Base-by-base conservation (phyloP, 1,284 basidiomycete genomes). In the Cerioporus squamosus region DNA sequence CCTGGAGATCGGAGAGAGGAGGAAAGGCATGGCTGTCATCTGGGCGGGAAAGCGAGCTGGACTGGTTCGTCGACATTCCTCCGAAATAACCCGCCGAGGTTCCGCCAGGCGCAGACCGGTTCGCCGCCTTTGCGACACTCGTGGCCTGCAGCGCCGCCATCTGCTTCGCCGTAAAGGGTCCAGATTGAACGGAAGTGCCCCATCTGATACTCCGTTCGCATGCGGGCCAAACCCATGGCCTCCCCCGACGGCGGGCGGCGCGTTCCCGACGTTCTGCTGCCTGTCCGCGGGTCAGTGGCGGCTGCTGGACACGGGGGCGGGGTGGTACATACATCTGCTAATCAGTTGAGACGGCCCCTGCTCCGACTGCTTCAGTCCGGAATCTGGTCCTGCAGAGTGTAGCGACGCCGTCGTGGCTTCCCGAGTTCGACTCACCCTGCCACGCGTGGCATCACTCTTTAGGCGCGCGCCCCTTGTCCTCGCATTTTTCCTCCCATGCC, bases 131-230 rank as follows among this genome's bases (percentile, higher is more conserved):
- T 67, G 83, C 83, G 64, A 85, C 78, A 65, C 80, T 84, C 53
- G 81, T 86, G 54, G 82, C 86, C 66, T 78, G 85, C 65, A 92
- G 82, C 17, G 86, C 85, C 38, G 87, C 86, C 83, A 91, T 88
- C 74, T 92, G 90, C 72, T 90, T 91, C 60, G 86, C 85, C 53
- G 82, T 82, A 51, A 62, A 65, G 72, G 68, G 59, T 75, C 72
- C 51, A 73, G 66, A 59, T 61, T 65, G 64, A 69, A 70, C 44
- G 60, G 55, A 39, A 67, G 57, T 18, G 61, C 53, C 46, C 44
- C 51, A 57, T 63, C 51, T 5, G 26, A 29, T 29, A 24, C 44
- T 10, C 48, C 55, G 44, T 29, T 60, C 40, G 45, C 53, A 49
- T 48, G 36, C 36, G 51, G 47, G 44, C 39, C 42, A 49, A 39